Conservation (phyloP, 2,329 filamentous ascomycete genomes). For the Aspergillus sp. region DNA sequence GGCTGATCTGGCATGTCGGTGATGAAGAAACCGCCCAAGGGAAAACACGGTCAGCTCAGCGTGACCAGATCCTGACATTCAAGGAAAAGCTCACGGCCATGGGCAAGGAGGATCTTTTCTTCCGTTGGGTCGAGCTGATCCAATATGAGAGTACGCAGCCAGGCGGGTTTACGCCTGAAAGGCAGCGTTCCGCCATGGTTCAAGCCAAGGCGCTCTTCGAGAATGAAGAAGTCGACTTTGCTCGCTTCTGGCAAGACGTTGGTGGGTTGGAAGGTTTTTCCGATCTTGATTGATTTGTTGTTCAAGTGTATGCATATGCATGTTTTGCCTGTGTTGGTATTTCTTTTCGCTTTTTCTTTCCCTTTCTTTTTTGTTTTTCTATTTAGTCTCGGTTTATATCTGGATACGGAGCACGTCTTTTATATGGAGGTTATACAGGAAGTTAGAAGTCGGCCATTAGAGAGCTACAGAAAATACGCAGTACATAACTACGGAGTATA, state of each 20-base stretch:
- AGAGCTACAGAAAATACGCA: no score
- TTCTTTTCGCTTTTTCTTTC: not conserved
- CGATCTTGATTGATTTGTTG: slow-evolving; percentile 27
- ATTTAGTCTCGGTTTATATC: no score
- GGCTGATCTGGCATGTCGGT: slow-evolving; percentile 62
- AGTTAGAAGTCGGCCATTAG: no score
- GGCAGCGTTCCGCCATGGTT: slow-evolving; percentile 66
- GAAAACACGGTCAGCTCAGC: slow-evolving; percentile 30
- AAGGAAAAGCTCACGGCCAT: slow-evolving; percentile 68
- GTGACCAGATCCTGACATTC: slow-evolving; percentile 72
- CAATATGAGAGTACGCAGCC: slow-evolving; percentile 79
- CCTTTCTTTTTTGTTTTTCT: not conserved
- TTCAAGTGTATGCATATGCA: not conserved
- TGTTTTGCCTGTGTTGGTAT: not conserved
- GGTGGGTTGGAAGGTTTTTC: slow-evolving; percentile 57
- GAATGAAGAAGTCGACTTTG: slow-evolving; percentile 73
- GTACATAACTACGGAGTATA: no score
- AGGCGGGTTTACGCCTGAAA: slow-evolving; percentile 70
- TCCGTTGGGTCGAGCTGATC: slow-evolving; percentile 86
- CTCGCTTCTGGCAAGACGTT: slow-evolving; percentile 69
- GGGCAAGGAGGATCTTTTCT: slow-evolving; percentile 86
- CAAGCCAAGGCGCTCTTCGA: slow-evolving; percentile 74
- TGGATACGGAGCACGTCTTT: no score
- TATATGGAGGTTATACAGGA: no score
- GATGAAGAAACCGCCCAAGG: slow-evolving; percentile 46